These are phyloP conservation scores for Boletus patriciae DNA, from an alignment of 768 basidiomycete genomes.

Conservation along the genomic window DNA sequence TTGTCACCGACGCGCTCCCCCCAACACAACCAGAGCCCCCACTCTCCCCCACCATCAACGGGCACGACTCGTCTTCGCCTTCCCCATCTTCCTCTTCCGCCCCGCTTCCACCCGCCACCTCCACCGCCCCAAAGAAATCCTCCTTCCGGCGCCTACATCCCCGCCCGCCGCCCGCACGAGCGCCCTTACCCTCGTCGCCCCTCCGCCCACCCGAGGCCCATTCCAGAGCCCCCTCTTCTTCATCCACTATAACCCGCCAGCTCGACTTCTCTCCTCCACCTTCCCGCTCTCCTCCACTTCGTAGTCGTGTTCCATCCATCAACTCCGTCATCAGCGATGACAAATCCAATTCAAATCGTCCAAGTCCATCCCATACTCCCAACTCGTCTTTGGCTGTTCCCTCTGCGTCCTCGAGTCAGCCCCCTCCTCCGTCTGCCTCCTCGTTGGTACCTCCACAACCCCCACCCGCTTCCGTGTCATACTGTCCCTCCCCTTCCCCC, in stretches of 20 bases:
- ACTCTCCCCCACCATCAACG: slow-evolving; percentile 7
- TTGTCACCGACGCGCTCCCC: neutral
- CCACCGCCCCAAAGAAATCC: slow-evolving; percentile 32
- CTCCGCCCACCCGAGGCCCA: slow-evolving; percentile 29
- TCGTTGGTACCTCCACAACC: slow-evolving; percentile 13
- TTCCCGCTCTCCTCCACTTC: slow-evolving; percentile 28
- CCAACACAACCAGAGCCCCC: neutral
- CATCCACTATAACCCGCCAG: slow-evolving; percentile 23
- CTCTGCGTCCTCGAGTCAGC: slow-evolving; percentile 3
- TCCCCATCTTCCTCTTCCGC: slow-evolving; percentile 11
- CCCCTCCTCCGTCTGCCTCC: slow-evolving; percentile 6
- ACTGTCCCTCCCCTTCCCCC: slow-evolving; percentile 23
- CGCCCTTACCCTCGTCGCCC: slow-evolving; percentile 35
- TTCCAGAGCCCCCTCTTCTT: slow-evolving; percentile 18
- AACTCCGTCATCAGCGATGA: slow-evolving; percentile 21
- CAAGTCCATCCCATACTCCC: slow-evolving; percentile 16
- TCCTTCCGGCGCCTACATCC: slow-evolving; percentile 55
- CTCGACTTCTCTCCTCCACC: slow-evolving; percentile 23
- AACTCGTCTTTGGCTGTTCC: neutral
- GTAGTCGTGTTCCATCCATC: slow-evolving; percentile 36
- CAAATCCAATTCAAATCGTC: neutral
- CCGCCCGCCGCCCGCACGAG: slow-evolving; percentile 23
- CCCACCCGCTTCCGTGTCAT: slow-evolving; percentile 1
- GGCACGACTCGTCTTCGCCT: neutral
- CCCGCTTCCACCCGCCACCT: neutral